Base-by-base conservation (phyloP, 2,329 filamentous ascomycete genomes). In the Ophiocordyceps polyrhachis-furcata region DNA sequence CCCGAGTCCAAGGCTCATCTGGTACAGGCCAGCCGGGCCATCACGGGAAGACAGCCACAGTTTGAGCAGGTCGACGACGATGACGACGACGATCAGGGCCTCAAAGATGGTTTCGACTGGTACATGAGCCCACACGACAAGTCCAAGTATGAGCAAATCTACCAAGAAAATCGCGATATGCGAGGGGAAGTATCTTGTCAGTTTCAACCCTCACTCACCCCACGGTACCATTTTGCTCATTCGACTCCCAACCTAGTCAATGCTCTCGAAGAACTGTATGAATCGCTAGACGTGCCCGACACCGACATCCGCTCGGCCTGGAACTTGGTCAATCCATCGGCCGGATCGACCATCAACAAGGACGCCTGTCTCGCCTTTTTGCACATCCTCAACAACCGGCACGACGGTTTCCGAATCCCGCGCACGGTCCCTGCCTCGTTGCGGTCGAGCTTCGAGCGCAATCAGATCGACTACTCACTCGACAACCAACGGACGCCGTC, bases 71-170 rank as follows among this genome's bases (percentile, higher is more conserved):
- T 93, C 48, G 82, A 87, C 45, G 83, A 87, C 53, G 83, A 87
- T 53, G 83, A 93, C 48, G 76, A 81, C 51, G 88, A 94, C 53
- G 78, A 80, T 4, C 76, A 79, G 1, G 87, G 87, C 1, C 69
- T 98, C 49, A 93, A 93, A 61, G 87, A 95, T 62, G 89, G 89
- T 13, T 98, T 98, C 62, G 91, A 98, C 62, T 98, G 91, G 91
- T 98, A 98, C 67, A 98, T 98, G 86, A 87, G 79, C 48, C 91
- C 91, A 0, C 64, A 70, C 28, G 88, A 98, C 65, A 93, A 93
- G 65, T 60, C 76, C 51, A 96, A 95, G 64, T 98, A 98, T 66
- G 87, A 95, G 63, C 85, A 89, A 55, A 98, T 98, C 63, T 98
- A 96, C 65, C 83, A 82, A 51, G 87, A 93, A 55, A 93, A 87